Evolutionary conservation across 495 filamentous ascomycete genomes (phyloP), one percentile per base, ranked within the genome.

Genomic region (Cladorrhinum samala): DNA sequence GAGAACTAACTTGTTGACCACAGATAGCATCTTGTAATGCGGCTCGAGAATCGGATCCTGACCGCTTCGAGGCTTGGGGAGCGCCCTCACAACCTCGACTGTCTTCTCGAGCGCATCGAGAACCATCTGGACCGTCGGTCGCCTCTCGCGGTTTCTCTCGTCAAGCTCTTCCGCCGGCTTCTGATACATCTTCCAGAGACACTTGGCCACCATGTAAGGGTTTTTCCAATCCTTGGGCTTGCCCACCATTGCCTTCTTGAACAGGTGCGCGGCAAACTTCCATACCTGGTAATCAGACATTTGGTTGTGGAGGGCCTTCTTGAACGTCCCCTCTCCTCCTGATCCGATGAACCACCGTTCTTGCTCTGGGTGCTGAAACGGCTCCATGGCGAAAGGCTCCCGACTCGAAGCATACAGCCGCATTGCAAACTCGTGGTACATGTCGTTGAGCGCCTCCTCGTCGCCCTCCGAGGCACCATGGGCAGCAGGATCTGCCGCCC

Each of bases 11-110:
- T 97, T 97, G 68, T 95, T 83, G 9, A 89, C 76, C 47, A 93
- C 75, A 13, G 89, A 92, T 21, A 95, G 78, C 23, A 97, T 84
- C 69, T 96, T 97, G 70, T 96, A 97, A 63, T 96, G 91, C 13
- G 93, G 94, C 66, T 97, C 93, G 20, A 99, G 80, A 18, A 94
- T 87, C 0, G 89, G 91, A 54, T 97, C 89, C 51, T 85, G 76
- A 13, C 82, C 85, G 57, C 93, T 85, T 48, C 80, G 85, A 18
- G 85, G 87, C 58, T 89, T 86, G 5, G 89, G 91, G n/a, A 94
- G 36, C 9, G 63, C 64, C 3, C 62, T 62, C 11, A 72, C 78
- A 3, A 82, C 77, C 55, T 88, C 74, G 54, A 96, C 85, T 0
- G 91, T 84, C 55, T 81, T 81, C 17, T 85, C 77, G 38, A 95